Percentiles rank a stretch among this genome's conserved stretches.
These are phyloP conservation scores for Lecanicillium sp. DNA, from an alignment of 2,329 filamentous ascomycete genomes.

Conservation along the genomic window DNA sequence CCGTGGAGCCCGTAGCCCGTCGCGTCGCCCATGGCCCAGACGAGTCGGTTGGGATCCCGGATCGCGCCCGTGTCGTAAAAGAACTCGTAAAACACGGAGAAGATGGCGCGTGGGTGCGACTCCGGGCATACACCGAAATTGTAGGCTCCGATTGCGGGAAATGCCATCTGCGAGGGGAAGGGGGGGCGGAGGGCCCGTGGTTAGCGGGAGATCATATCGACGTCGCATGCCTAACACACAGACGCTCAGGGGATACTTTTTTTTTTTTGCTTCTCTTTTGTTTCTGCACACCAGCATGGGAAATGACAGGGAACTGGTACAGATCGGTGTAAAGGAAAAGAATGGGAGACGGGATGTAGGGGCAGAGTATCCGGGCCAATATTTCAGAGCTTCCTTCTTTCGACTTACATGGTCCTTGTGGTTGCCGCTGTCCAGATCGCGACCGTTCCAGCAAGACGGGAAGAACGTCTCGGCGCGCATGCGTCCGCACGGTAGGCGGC, in stretches of 20 bases:
- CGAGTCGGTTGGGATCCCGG: slow-evolving; percentile 22
- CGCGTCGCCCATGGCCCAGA: slow-evolving; percentile 23
- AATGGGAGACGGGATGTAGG: too few relatives aligned
- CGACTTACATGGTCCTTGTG: slow-evolving; percentile 47
- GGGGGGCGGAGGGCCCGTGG: too few relatives aligned
- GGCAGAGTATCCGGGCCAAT: too few relatives aligned
- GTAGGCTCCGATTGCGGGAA: slow-evolving; percentile 23
- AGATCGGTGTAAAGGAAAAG: too few relatives aligned
- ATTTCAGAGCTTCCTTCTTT: too few relatives aligned
- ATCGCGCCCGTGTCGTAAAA: slow-evolving; percentile 35
- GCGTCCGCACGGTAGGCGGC: slow-evolving; percentile 47
- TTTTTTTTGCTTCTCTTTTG: too few relatives aligned
- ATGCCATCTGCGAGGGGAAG: slow-evolving; percentile 20
- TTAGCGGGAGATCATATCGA: too few relatives aligned
- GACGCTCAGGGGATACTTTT: too few relatives aligned
- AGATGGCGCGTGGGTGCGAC: slow-evolving; percentile 36
- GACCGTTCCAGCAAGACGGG: slow-evolving; percentile 58
- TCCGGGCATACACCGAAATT: slow-evolving; percentile 31
- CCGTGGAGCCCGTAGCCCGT: slow-evolving; percentile 26
- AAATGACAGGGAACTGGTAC: too few relatives aligned
- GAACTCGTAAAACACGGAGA: slow-evolving; percentile 41
- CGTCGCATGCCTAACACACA: too few relatives aligned
- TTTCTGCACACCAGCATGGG: too few relatives aligned
- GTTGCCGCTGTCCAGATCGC: slow-evolving; percentile 46
- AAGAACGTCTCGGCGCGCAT: slow-evolving; percentile 53